phyloP scores from a whole-genome alignment of 495 filamentous ascomycete species.

The Letharia columbiana region DNA sequence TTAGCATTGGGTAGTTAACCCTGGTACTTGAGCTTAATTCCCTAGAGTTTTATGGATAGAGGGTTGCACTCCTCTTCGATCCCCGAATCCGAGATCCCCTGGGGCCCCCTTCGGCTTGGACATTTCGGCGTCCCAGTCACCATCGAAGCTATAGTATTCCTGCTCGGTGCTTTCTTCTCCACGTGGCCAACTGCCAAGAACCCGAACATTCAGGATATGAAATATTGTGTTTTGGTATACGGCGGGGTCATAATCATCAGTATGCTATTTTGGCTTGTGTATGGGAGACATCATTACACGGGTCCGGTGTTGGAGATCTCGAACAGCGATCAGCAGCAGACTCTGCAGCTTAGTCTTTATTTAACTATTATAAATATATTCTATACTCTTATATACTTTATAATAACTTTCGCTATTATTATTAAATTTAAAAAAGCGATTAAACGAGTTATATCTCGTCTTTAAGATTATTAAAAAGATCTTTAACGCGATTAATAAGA shows the following conservation, averaged over 20 bases:
- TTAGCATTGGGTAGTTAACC: no score
- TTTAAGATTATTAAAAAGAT: no score
- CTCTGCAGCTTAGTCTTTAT: background rate
- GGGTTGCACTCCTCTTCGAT: background rate
- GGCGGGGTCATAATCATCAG: conserved; percentile 12
- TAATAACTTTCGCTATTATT: no score
- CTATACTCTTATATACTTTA: no score
- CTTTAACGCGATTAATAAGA: no score
- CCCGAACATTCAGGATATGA: conserved; percentile 9
- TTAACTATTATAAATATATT: no score
- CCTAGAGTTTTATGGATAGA: no score
- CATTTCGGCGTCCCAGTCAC: conserved; percentile 14
- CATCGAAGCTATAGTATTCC: background rate
- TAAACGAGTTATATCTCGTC: no score
- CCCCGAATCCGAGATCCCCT: conserved; percentile 6
- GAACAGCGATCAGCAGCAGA: background rate
- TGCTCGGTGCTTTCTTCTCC: conserved; percentile 9
- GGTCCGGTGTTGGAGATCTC: conserved; percentile 11
- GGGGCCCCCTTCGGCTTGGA: conserved; percentile 12
- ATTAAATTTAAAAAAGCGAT: no score
- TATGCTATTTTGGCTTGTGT: conserved; percentile 13
- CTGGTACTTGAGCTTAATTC: no score
- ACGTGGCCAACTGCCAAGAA: conserved; percentile 10
- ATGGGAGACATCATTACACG: conserved; percentile 15
- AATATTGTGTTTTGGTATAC: conserved; percentile 11